Evolutionary conservation across 441 rosid genomes (phyloP), one percentile per base, ranked within the genome.

Genomic region (Viola pubescens): DNA sequence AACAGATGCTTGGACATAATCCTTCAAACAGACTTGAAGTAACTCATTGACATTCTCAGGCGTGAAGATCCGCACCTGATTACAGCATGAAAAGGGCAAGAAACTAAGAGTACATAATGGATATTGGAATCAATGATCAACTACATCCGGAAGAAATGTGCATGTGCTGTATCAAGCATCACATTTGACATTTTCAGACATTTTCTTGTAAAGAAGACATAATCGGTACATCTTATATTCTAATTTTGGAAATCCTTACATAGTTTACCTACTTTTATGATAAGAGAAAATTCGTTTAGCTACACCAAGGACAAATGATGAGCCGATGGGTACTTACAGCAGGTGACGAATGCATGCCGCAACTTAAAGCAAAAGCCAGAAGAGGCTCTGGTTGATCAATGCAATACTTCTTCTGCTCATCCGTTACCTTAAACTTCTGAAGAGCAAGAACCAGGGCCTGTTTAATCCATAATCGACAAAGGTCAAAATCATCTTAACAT

Each of bases 261-360:
- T 11, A 12, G 8, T 0, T 8, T 19, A 54, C 39, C 41, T 39
- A 37, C 9, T 13, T 48, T 37, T 39, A 10, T 10, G 34, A 47
- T 46, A 16, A 59, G 59, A 37, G 38, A 40, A 39, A 46, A 46
- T 46, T 37, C n/a, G 46, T 43, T 43, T 0, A 52, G 4, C 12
- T 13, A 40, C 8, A 5, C 6, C 42, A 26, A 52, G 43, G 48
- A 11, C 43, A 60, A 13, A 50, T 6, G 38, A 37, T 42, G 48
- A 48, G 54, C 60, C 7, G 49, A 63, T 39, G 48, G 42, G 54
- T 43, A 63, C 76, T 80, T 76, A 86, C 92, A 48, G 89, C 92
- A 16, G 89, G 87, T 53, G 87, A 86, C 60, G 89, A 86, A 70
- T 86, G 72, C 72, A 79, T 74, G 62, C 92, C 92, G 38, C 79